Evolutionary conservation across 805 yeast species (phyloP), one percentile per base, ranked within the genome.

Genomic region (Candida endomychidarum): DNA sequence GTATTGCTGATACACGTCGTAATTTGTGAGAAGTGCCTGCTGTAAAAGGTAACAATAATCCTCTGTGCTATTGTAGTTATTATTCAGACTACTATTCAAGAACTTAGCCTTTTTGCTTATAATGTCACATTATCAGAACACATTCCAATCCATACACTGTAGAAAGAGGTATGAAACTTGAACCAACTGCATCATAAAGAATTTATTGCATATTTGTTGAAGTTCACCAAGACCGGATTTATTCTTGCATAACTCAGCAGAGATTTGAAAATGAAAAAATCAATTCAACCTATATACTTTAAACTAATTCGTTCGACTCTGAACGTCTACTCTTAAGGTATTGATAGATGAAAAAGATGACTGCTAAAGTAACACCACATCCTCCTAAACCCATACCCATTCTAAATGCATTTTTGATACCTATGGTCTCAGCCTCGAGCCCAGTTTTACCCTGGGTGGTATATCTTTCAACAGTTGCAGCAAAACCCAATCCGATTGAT

Each of bases 361-460:
- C n/a, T 2, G 40, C 45, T 1, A 34, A 23, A 3, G 41, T 47
- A 1, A 46, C 38, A 0, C 67, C 67, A 14, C 50, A 40, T 1
- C 67, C 67, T 2, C 65, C 62, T 25, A 63, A 43, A 1, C 67
- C 68, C 58, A 60, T 57, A 1, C 66, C 65, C 57, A 60, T 52
- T 25, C 51, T 49, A 40, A 57, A 56, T 1, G 62, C 65, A 24
- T 47, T 50, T 34, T 57, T 47, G 18, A 39, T 46, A 1, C 67
- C 67, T 11, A 45, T 32, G 14, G 54, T 42, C 1, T 43, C 37
- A 1, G 58, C 56, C 2, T 41, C 56, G 11, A 41, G 9, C 11
- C 37, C 29, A 1, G 45, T 47, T 42, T 27, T 49, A 28, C 46
- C 45, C 24, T 39, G 41, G 4, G 58, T 58, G 8, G 50, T 46